A percentile compares a stretch with the other conserved stretches of the same genome.
These are phyloP conservation scores for Suillus fuscotomentosus DNA, from an alignment of 768 basidiomycete genomes.

Conservation along the genomic window DNA sequence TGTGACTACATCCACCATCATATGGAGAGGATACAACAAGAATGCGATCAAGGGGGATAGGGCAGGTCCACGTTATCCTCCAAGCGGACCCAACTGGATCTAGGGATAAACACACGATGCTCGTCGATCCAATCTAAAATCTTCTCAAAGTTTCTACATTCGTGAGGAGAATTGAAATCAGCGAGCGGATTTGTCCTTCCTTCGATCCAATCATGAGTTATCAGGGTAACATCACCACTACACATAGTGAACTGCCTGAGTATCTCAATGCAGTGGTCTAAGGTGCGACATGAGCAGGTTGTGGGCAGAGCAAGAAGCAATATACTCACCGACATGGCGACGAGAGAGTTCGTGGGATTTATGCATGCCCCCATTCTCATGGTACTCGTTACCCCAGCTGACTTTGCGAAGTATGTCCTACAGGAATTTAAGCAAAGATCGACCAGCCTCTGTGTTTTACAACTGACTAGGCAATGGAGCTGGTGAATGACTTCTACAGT, in stretches of 20 bases:
- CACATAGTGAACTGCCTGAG: slow-evolving; percentile 13
- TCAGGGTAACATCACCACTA: slow-evolving; percentile 7
- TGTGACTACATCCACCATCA: not conserved
- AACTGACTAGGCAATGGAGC: slow-evolving; percentile 12
- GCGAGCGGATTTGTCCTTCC: not conserved
- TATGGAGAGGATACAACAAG: not conserved
- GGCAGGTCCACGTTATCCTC: not conserved
- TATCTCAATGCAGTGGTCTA: slow-evolving; percentile 12
- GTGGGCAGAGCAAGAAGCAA: not conserved
- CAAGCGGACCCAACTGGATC: not conserved
- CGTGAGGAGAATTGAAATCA: not conserved
- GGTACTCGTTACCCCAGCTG: slow-evolving; percentile 5
- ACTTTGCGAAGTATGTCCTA: slow-evolving; percentile 12
- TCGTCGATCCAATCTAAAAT: not conserved
- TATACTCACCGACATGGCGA: slow-evolving; percentile 6
- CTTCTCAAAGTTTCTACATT: slow-evolving; percentile 2
- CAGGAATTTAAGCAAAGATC: not conserved
- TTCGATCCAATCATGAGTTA: slow-evolving; percentile 11
- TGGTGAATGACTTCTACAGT: slow-evolving; percentile 11
- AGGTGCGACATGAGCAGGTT: not conserved
- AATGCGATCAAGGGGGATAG: not conserved
- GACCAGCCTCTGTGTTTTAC: not conserved
- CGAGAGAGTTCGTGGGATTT: not conserved
- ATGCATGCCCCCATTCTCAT: not conserved
- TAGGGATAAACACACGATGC: not conserved